Conservation (phyloP, 169 alveolate genomes). For the Eimeria mitis region DNA sequence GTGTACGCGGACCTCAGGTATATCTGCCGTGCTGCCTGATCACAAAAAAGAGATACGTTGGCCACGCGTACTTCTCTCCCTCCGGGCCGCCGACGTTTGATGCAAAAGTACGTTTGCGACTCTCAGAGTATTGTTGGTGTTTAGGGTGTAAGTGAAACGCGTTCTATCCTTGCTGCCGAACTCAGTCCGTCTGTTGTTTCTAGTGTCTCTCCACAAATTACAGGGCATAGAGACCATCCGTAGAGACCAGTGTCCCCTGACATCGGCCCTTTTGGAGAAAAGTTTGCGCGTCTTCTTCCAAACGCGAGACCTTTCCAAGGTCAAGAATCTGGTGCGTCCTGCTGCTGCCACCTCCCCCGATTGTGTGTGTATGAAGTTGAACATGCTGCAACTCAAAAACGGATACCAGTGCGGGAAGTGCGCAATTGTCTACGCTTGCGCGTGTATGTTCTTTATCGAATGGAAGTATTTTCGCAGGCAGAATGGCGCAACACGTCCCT, state of each 20-base stretch:
- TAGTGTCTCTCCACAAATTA: background rate
- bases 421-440: background rate
- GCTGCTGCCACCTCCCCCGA: background rate
- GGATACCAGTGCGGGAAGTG: background rate
- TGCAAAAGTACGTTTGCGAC: conserved; percentile 63
- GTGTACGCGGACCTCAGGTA: conserved; percentile 55
- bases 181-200: background rate
- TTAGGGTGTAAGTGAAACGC: background rate
- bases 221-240: conserved; percentile 85
- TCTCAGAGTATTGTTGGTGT: background rate
- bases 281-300: conserved; percentile 65
- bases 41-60: conserved; percentile 83
- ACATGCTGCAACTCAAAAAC: background rate
- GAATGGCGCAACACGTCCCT: background rate
- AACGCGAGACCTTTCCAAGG: conserved; percentile 73
- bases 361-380: background rate
- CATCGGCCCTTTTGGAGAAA: conserved; percentile 79
- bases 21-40: conserved; percentile 83
- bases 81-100: conserved; percentile 75
- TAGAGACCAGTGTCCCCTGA: conserved; percentile 81
- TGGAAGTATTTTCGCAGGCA: background rate
- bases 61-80: conserved; percentile 77
- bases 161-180: background rate
- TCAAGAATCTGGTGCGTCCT: conserved; percentile 57
- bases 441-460: background rate